Evolutionary conservation across 352 stramenopile species (phyloP).

Genomic region (Phytophthora chlamydospora): DNA sequence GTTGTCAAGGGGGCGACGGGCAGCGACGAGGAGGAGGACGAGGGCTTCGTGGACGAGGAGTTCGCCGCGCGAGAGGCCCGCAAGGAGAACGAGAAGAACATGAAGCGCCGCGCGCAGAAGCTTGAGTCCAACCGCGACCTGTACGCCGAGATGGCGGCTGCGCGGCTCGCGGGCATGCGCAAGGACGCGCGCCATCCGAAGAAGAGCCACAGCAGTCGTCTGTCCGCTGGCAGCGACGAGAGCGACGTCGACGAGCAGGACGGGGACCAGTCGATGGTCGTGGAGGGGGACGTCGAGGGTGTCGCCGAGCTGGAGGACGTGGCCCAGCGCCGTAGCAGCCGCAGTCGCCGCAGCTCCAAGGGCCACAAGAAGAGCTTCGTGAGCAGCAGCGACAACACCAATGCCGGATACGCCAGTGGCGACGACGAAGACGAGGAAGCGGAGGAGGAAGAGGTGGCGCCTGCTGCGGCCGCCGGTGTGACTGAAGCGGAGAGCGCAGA

Average conservation of each 20-base stretch:
- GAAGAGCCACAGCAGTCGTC: conserved; percentile 34
- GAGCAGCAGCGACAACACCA: conserved; percentile 31
- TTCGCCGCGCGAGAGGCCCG: conserved; percentile 46
- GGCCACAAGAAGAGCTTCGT: conserved; percentile 41
- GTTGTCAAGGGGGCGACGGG: conserved; percentile 38
- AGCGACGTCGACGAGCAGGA: conserved; percentile 37
- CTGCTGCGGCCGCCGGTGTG: neutral
- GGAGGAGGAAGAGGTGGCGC: conserved; percentile 17
- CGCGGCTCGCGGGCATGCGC: conserved; percentile 60
- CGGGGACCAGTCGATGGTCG: conserved; percentile 28
- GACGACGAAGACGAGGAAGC: conserved; percentile 25
- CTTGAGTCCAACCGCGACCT: conserved; percentile 75
- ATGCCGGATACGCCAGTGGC: conserved; percentile 15
- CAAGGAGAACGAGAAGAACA: conserved; percentile 63
- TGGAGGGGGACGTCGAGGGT: conserved; percentile 26
- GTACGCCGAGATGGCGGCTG: conserved; percentile 76
- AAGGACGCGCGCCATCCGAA: conserved; percentile 67
- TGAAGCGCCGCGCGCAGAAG: conserved; percentile 60
- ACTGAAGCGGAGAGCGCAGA: conserved; percentile 26
- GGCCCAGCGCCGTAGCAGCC: conserved; percentile 26
- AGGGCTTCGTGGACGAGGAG: conserved; percentile 62
- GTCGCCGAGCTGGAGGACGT: conserved; percentile 24
- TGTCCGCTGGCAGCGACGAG: conserved; percentile 19
- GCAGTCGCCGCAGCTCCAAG: conserved; percentile 30
- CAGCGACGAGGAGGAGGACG: conserved; percentile 34